These are phyloP conservation scores for Cinchona pubescens DNA, from an alignment of 257 asterid species.

Conservation along the genomic window DNA sequence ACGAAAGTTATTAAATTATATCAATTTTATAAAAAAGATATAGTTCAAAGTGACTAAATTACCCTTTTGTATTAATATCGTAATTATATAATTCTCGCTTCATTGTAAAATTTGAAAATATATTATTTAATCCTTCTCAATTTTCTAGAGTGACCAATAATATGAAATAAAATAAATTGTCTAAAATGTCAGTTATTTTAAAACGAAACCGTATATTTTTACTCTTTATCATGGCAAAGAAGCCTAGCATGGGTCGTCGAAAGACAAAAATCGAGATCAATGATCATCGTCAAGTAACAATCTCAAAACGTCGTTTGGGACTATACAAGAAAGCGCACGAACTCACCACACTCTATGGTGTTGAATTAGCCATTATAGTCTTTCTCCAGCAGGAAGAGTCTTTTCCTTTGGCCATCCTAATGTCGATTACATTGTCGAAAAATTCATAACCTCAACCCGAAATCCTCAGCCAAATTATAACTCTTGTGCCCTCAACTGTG, in stretches of 20 bases:
- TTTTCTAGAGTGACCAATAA: no score
- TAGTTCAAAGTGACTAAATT: no score
- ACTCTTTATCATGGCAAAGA: constrained; percentile 44
- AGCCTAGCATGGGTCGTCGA: constrained; percentile 66
- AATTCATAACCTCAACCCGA: constrained; percentile 32
- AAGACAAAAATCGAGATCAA: constrained; percentile 71
- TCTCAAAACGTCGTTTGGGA: constrained; percentile 67
- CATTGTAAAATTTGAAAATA: no score
- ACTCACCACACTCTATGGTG: constrained; percentile 64
- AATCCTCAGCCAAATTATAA: constrained; percentile 21
- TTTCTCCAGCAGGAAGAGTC: constrained; percentile 78
- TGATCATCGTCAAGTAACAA: constrained; percentile 67
- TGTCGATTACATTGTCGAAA: constrained; percentile 51
- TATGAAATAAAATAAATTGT: no score
- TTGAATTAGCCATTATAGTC: constrained; percentile 58
- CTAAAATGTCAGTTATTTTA: no score
- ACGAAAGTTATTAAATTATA: no score
- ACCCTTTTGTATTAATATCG: no score
- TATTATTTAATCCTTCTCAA: no score
- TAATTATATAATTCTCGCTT: no score
- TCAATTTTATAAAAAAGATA: no score
- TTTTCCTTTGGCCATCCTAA: constrained; percentile 76
- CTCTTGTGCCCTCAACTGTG: constrained; percentile 20
- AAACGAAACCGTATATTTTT: neutral
- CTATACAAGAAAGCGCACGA: constrained; percentile 77